phyloP scores from a whole-genome alignment of 2,329 filamentous ascomycete genomes.

The Beauveria rudraprayagi region DNA sequence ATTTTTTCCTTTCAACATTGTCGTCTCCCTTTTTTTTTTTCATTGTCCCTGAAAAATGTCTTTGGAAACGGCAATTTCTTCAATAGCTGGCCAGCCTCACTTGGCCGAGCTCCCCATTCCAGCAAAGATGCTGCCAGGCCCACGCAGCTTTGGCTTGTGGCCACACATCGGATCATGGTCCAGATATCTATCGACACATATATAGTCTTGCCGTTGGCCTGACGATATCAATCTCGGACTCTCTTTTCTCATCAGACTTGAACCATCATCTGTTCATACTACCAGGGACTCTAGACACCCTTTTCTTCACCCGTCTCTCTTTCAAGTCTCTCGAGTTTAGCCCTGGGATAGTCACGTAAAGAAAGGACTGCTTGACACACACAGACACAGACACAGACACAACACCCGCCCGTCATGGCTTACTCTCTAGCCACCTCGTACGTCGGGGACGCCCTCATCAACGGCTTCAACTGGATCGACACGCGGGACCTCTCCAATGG shows the following conservation, averaged over 20 bases:
- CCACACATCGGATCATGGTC: background rate
- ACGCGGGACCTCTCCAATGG: slow-evolving; percentile 55
- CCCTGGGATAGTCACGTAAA: background rate
- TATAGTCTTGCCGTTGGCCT: slow-evolving; percentile 2
- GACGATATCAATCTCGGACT: background rate
- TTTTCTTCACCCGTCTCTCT: background rate
- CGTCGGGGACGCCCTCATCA: slow-evolving; percentile 34
- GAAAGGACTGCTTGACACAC: background rate
- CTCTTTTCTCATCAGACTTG: background rate
- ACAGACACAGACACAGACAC: background rate
- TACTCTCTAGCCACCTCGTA: slow-evolving; percentile 38
- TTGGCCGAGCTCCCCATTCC: slow-evolving; percentile 4
- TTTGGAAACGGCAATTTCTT: background rate
- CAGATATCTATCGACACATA: background rate
- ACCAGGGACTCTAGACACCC: background rate
- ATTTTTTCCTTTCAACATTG: too few relatives aligned
- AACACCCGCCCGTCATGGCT: slow-evolving; percentile 19
- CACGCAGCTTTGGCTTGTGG: too few relatives aligned
- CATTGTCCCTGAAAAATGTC: background rate
- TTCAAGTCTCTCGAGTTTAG: background rate
- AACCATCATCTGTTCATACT: background rate
- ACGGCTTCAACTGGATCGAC: slow-evolving; percentile 42
- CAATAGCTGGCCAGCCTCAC: background rate
- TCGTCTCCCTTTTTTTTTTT: background rate
- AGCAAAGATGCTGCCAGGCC: background rate